Conservation (phyloP, 495 filamentous ascomycete genomes). For the Glonium stellatum region DNA sequence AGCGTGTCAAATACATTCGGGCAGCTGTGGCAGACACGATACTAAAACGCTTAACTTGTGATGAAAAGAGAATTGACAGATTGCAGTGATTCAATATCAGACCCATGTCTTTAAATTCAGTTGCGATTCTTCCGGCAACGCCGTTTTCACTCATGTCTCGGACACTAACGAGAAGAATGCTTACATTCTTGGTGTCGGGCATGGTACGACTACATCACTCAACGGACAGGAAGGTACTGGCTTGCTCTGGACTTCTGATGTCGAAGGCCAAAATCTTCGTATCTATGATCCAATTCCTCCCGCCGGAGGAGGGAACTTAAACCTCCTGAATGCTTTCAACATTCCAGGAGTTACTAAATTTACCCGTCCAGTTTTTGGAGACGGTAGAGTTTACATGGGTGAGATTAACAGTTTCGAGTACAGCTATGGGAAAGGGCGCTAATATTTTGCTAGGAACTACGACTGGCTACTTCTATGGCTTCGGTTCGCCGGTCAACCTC, state of each 20-base stretch:
- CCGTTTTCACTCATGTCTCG: slow-evolving; percentile 37
- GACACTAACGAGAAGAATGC: slow-evolving; percentile 34
- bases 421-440: slow-evolving; percentile 6
- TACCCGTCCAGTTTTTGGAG: slow-evolving; percentile 44
- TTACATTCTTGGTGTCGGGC: slow-evolving; percentile 39
- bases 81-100: slow-evolving; percentile 21
- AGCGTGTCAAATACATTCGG: background rate
- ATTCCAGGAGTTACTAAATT: slow-evolving; percentile 41
- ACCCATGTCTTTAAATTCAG: slow-evolving; percentile 36
- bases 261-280: slow-evolving; percentile 34
- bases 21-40: background rate
- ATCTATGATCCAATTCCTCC: slow-evolving; percentile 42
- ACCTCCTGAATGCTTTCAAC: slow-evolving; percentile 35
- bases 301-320: slow-evolving; percentile 29
- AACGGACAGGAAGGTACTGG: slow-evolving; percentile 39
- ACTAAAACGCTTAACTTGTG: background rate
- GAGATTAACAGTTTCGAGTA: slow-evolving; percentile 32
- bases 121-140: slow-evolving; percentile 33
- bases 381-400: slow-evolving; percentile 42
- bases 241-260: slow-evolving; percentile 39
- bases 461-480: slow-evolving; percentile 36
- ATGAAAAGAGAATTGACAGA: background rate
- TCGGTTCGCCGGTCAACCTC: slow-evolving; percentile 31
- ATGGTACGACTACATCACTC: slow-evolving; percentile 39
- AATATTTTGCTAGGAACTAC: slow-evolving; percentile 10